Evolutionary conservation across 2,329 filamentous ascomycete genomes (phyloP).

Genomic region (Amauroascus niger): DNA sequence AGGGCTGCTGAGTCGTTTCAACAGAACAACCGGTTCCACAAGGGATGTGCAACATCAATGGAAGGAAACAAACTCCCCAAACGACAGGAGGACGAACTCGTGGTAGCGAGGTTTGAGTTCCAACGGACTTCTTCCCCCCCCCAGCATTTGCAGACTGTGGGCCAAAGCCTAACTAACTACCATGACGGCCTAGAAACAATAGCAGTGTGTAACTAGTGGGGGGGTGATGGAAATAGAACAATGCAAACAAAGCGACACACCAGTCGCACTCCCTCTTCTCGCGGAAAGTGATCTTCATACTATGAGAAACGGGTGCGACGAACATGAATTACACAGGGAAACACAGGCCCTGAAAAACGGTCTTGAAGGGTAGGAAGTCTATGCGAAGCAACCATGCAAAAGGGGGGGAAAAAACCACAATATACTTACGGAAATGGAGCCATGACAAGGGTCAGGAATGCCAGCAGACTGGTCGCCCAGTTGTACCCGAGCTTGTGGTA

Average conservation of each 20-base stretch:
- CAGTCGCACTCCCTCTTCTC: not conserved
- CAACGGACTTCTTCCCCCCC: too few relatives aligned
- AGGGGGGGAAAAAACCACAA: not conserved
- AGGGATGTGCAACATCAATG: conserved; percentile 2
- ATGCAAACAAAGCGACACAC: not conserved
- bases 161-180: not conserved
- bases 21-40: not conserved
- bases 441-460: conserved; percentile 37
- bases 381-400: not conserved
- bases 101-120: conserved; percentile 13
- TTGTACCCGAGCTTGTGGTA: conserved; percentile 39
- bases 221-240: not conserved
- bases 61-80: not conserved
- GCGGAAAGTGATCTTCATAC: not conserved
- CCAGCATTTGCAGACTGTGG: not conserved
- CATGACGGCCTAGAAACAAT: too few relatives aligned
- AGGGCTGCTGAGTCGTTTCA: not conserved
- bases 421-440: conserved; percentile 39
- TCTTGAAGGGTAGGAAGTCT: not conserved
- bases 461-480: conserved; percentile 39
- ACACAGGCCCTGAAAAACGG: not conserved
- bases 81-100: not conserved
- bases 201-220: not conserved
- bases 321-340: not conserved
- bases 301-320: not conserved